Conservation (phyloP, 345 rosid genomes). For the Erucastrum elatum region DNA sequence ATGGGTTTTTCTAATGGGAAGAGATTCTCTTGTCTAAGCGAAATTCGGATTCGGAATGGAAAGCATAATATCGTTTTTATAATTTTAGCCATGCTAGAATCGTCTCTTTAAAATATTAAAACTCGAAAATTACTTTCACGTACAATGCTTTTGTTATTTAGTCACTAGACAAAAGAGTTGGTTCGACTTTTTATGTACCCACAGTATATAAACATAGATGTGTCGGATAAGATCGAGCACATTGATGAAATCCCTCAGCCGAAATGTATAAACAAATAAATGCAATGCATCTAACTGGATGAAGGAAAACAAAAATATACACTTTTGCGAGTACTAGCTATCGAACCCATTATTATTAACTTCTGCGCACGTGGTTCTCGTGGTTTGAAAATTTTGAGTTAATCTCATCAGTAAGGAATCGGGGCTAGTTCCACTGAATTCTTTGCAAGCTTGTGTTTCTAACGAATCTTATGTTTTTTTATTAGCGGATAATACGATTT, state of each 20-base stretch:
- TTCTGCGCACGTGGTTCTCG: constrained; percentile 31
- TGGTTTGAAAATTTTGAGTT: constrained; percentile 10
- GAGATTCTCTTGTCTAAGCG: not conserved
- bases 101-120: not conserved
- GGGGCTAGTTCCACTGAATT: constrained; percentile 1
- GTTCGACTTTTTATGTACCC: constrained; percentile 6
- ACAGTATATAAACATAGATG: constrained; percentile 6
- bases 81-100: not conserved
- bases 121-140: not conserved
- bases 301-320: not conserved
- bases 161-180: not conserved
- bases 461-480: not conserved
- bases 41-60: not conserved
- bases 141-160: not conserved
- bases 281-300: constrained; percentile 2
- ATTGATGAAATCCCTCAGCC: constrained; percentile 18
- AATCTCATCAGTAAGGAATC: not conserved
- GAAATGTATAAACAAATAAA: constrained; percentile 16
- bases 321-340: constrained; percentile 16
- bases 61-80: not conserved
- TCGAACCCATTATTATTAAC: constrained; percentile 3
- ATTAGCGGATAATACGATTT: not conserved
- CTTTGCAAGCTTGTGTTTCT: not conserved
- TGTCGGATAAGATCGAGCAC: constrained; percentile 27
- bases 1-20: not conserved